Percentiles rank a stretch among this genome's conserved stretches.
These are phyloP conservation scores for Salix suchowensis DNA, from an alignment of 345 rosid genomes.

Conservation along the genomic window DNA sequence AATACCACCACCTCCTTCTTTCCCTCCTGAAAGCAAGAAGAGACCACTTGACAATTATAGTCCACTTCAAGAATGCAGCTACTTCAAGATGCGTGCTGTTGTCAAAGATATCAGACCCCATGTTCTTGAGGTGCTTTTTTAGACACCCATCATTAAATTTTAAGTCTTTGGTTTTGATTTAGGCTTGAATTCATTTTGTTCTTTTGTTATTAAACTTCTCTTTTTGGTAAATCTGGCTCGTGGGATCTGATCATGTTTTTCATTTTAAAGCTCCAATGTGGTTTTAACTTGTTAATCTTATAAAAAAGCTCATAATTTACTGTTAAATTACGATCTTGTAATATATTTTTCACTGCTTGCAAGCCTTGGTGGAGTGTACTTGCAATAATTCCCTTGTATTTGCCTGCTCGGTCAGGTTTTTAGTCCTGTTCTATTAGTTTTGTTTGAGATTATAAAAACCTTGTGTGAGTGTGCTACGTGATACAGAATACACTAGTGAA, in stretches of 20 bases:
- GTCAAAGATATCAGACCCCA: slow-evolving; percentile 36
- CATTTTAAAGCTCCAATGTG: background rate
- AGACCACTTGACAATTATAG: slow-evolving; percentile 42
- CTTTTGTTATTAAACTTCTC: background rate
- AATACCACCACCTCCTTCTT: background rate
- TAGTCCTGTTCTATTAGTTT: background rate
- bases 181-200: background rate
- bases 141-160: background rate
- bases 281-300: background rate
- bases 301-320: background rate
- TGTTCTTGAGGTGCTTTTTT: slow-evolving; percentile 32
- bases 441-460: background rate
- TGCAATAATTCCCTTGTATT: background rate
- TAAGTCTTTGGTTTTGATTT: background rate
- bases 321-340: background rate
- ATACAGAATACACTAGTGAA: background rate
- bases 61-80: slow-evolving; percentile 40
- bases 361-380: background rate
- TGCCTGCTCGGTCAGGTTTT: background rate
- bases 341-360: background rate
- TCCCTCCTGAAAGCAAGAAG: slow-evolving; percentile 38
- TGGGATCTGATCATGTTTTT: background rate
- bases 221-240: background rate
- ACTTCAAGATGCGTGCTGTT: slow-evolving; percentile 41
- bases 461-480: background rate